Base-by-base conservation (phyloP, 169 alveolate species). In the Eimeria mitis region DNA sequence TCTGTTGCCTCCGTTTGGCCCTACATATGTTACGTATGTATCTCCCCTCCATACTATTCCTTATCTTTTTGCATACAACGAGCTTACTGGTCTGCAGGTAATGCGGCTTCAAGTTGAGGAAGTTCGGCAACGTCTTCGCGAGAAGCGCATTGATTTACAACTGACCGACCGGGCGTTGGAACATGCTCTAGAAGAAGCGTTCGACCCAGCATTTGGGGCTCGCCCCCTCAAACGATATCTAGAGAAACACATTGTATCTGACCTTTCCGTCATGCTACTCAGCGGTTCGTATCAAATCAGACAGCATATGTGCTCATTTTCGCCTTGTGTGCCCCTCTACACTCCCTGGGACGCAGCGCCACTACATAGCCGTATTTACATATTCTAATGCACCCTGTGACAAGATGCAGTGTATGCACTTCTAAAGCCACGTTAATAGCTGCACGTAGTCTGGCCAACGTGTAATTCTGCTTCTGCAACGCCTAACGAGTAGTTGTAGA, bases 141-240 rank as follows among this genome's bases (percentile, higher is more conserved):
- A 52, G 21, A 61, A 61, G 47, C 70, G 89, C 59, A 59, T 73
- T 61, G 91, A 44, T n/a, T 25, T 87, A 63, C 71, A 47, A 21
- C 65, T 89, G 70, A 65, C 90, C 13, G 84, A 44, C 73, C 87
- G 89, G 68, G 88, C 94, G 23, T 44, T 89, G 42, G 84, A 31
- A 31, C 89, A 79, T 37, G 79, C 92, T 0, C 87, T 73, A 21
- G 85, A 76, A 61, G 91, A 89, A 19, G 95, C 95, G 44, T 95
- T 76, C 81, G 94, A 91, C 71, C 96, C 97, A 5, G 96, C 89
- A 31, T 94, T 71, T 37, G 97, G 97, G 37, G 97, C 97, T 7
- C 71, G 97, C 37, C 97, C 97, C 40, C 96, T 94, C 47, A 88
- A 85, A 37, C 95, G 97, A 19, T 89, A 79, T 23, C 25, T 95